phyloP scores from a whole-genome alignment of 768 basidiomycete species.

The Pulveroboletus ravenelii region DNA sequence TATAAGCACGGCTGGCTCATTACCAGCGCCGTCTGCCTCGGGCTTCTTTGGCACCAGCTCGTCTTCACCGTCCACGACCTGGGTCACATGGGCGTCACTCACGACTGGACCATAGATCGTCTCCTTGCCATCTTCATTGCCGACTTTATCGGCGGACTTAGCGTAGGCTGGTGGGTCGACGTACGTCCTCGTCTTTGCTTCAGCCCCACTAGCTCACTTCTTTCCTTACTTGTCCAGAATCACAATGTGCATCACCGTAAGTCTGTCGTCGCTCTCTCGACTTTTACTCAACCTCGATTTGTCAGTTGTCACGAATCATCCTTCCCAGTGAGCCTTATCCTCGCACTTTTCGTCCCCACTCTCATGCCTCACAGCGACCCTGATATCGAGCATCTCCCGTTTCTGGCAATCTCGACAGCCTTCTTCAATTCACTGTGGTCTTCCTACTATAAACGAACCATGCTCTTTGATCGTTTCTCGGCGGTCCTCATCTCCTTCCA shows the following conservation, averaged over 20 bases:
- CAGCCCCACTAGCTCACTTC: conserved; percentile 4
- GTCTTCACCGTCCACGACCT: conserved; percentile 92
- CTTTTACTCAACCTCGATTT: conserved; percentile 2
- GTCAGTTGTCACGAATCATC: conserved; percentile 94
- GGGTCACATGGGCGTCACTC: conserved; percentile 92
- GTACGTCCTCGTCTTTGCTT: conserved; percentile 48
- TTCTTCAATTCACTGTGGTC: conserved; percentile 89
- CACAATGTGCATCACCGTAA: conserved; percentile 95
- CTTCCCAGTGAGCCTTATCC: conserved; percentile 68
- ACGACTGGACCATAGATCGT: conserved; percentile 78
- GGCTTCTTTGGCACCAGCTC: conserved; percentile 92
- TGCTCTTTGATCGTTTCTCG: conserved; percentile 72
- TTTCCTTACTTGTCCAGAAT: conserved; percentile 44
- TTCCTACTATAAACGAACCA: conserved; percentile 88
- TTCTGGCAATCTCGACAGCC: conserved; percentile 86
- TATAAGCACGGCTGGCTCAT: conserved; percentile 66
- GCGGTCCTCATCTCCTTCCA: conserved; percentile 67
- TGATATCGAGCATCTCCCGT: conserved; percentile 85
- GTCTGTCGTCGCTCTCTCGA: conserved; percentile 31
- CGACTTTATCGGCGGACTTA: conserved; percentile 86
- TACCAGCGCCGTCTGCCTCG: conserved; percentile 74
- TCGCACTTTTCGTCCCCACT: neutral
- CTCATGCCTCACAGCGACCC: conserved; percentile 53
- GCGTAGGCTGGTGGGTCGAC: conserved; percentile 97
- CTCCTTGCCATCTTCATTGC: conserved; percentile 75